Evolutionary conservation across 2,329 filamentous ascomycete species (phyloP), one percentile per base, ranked within the genome.

Genomic region (Epichloe baconii): DNA sequence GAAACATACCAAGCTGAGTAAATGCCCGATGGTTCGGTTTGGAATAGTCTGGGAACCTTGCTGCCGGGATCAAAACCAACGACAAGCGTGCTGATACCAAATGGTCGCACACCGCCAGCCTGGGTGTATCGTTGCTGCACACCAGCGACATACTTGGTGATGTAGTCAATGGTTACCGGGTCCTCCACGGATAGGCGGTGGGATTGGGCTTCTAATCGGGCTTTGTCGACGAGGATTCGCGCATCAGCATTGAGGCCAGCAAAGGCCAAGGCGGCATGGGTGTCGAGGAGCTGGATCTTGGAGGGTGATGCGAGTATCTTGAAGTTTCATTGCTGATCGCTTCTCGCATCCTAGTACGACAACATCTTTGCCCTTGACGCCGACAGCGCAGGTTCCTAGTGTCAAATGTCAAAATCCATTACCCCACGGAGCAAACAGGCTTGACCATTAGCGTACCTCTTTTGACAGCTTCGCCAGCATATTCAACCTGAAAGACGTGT

Each of bases 401-500:
- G 46, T 31, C 7, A 44, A 53, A 48, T 52, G 51, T 55, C 53
- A 54, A 49, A 38, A 49, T 42, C 5, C 21, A 11, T 58, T 52
- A 60, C 58, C 49, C 45, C 45, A 55, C 17, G 48, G 23, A 44
- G 41, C 10, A 34, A 34, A 44, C 21, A n/a, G 43, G 11, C 45
- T 38, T 47, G 48, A 37, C 42, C 45, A 50, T 21, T 21, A 48
- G 41, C 67, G 54, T 74, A 93, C 91, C 93, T 88, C 93, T 77
- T 79, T 98, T 98, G 60, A 98, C 93, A 60, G 93, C 93, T 75
- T 98, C 93, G 60, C 95, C 86, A 52, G 93, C 93, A 80, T 98
- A 98, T 79, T 98, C 93, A 65, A 98, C 93, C 73, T 98, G 93
- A 75, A 98, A 98, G 64, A 98, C 93, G 76, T 98, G 93, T 72